These are phyloP conservation scores for Metarhizium anisopliae DNA, from an alignment of 2,329 filamentous ascomycete genomes.

Conservation along the genomic window DNA sequence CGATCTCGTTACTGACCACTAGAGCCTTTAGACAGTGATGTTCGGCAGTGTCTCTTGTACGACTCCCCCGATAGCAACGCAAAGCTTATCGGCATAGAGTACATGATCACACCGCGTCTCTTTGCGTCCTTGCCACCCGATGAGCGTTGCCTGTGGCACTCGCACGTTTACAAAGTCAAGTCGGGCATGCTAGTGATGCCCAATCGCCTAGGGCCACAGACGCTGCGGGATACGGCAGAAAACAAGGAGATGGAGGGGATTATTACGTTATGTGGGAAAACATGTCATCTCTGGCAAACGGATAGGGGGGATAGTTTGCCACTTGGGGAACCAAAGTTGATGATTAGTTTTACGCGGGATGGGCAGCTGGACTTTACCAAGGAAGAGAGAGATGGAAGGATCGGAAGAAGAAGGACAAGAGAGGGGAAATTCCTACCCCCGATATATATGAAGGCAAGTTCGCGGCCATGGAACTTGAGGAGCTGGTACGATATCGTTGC, in stretches of 20 bases:
- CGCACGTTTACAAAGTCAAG: slow-evolving; percentile 47
- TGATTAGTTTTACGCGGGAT: slow-evolving; percentile 42
- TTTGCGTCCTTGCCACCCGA: slow-evolving; percentile 40
- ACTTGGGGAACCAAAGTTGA: slow-evolving; percentile 41
- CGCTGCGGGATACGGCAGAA: slow-evolving; percentile 67
- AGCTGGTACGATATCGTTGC: too few species aligned
- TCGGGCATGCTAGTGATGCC: slow-evolving; percentile 70
- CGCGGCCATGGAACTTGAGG: too few species aligned
- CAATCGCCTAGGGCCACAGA: slow-evolving; percentile 46
- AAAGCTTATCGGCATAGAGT: slow-evolving; percentile 80
- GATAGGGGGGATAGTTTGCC: slow-evolving; percentile 55
- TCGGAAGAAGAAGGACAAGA: slow-evolving; percentile 28
- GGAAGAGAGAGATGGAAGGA: slow-evolving; percentile 34
- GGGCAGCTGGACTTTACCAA: slow-evolving; percentile 39
- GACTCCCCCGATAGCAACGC: too few species aligned
- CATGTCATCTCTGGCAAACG: slow-evolving; percentile 83
- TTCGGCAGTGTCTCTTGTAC: too few species aligned
- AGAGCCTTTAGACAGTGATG: slow-evolving; percentile 25
- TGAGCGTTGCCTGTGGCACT: slow-evolving; percentile 74
- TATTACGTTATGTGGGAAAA: slow-evolving; percentile 69
- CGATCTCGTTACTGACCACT: too few species aligned
- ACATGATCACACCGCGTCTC: slow-evolving; percentile 68
- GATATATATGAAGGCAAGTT: slow-evolving; percentile 31
- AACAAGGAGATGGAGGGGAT: slow-evolving; percentile 63
- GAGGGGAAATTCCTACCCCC: slow-evolving; percentile 33